phyloP scores from a whole-genome alignment of 495 filamentous ascomycete species.

The Achaetomiella virescens region DNA sequence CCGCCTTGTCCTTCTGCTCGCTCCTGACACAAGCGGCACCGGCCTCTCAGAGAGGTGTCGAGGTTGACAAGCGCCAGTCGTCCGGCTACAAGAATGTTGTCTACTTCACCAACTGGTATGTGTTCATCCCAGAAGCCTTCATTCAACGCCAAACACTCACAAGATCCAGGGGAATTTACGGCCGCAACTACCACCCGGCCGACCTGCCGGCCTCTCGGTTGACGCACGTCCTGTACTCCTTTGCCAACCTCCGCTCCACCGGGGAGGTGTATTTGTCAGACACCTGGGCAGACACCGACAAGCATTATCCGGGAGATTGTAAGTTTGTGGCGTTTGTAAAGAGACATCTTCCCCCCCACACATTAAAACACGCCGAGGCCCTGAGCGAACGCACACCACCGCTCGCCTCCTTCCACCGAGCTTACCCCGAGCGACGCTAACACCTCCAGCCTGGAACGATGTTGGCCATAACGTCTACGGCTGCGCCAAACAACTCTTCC shows the following conservation, averaged over 20 bases:
- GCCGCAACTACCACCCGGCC: conserved; percentile 70
- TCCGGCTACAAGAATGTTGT: conserved; percentile 37
- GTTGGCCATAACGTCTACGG: conserved; percentile 66
- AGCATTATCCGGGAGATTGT: conserved; percentile 59
- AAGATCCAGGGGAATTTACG: conserved; percentile 68
- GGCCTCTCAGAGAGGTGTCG: background rate
- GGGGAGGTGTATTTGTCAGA: conserved; percentile 71
- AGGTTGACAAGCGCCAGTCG: conserved; percentile 6
- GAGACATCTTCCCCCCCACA: too few relatives aligned
- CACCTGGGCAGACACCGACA: conserved; percentile 58
- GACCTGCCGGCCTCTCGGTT: conserved; percentile 74
- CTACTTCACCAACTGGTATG: conserved; percentile 46
- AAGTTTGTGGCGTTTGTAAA: too few relatives aligned
- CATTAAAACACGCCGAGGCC: too few relatives aligned
- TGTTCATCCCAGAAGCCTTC: background rate
- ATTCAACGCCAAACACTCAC: conserved; percentile 3
- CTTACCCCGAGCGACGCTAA: background rate
- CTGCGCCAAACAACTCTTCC: conserved; percentile 78
- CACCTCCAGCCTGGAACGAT: conserved; percentile 37
- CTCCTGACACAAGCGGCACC: conserved; percentile 8
- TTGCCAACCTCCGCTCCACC: conserved; percentile 74
- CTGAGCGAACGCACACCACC: too few relatives aligned
- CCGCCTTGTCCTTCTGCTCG: conserved; percentile 17
- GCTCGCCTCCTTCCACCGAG: too few relatives aligned
- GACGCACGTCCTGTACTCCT: conserved; percentile 84